Conservation (phyloP, 2,329 filamentous ascomycete genomes). For the Pestalotiopsis sp. region DNA sequence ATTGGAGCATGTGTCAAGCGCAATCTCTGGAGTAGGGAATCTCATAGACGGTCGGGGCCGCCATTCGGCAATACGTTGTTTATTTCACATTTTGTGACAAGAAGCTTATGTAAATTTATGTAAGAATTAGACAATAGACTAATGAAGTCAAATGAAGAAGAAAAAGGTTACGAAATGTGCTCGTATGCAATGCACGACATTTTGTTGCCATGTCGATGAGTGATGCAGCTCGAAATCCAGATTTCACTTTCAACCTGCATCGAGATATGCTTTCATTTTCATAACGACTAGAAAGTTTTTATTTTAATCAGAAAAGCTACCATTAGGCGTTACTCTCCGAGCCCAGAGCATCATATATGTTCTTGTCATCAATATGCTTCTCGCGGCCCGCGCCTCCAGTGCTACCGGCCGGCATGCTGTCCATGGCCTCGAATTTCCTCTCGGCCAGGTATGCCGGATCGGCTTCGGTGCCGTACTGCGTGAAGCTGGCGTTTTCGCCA, state of each 20-base stretch:
- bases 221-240: too few relatives aligned
- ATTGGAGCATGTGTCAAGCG: constrained; percentile 54
- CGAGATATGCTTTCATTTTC: too few relatives aligned
- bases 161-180: background rate
- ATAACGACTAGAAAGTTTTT: too few relatives aligned
- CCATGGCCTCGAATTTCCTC: constrained; percentile 43
- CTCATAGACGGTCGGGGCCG: background rate
- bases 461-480: constrained; percentile 48
- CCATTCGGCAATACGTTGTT: background rate
- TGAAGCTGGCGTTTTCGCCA: constrained; percentile 40
- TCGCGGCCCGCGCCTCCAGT: constrained; percentile 46
- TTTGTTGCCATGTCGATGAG: too few relatives aligned
- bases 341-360: constrained; percentile 25
- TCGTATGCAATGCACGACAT: too few relatives aligned
- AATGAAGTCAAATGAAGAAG: background rate
- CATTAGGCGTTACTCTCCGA: background rate
- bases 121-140: background rate
- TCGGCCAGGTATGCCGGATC: constrained; percentile 52
- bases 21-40: constrained; percentile 30
- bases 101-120: background rate
- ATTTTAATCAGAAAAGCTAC: background rate
- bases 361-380: constrained; percentile 31
- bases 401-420: constrained; percentile 59
- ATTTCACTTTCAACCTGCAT: too few relatives aligned
- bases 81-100: background rate